phyloP scores from a whole-genome alignment of 352 stramenopile species.

The Phytophthora ohioensis region DNA sequence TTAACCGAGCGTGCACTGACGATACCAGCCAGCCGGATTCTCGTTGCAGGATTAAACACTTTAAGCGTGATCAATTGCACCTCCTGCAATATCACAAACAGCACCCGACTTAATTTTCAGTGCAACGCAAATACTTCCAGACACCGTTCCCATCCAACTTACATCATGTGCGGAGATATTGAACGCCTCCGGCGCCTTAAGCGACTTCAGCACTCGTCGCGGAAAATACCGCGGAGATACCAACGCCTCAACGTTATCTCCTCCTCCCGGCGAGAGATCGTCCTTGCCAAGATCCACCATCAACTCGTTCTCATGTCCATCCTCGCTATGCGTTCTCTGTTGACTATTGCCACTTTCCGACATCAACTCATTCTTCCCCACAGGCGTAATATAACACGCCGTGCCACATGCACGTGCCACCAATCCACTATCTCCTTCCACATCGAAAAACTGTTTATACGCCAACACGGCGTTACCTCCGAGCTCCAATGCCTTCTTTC shows the following conservation, averaged over 20 bases:
- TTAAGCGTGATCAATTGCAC: conserved; percentile 96
- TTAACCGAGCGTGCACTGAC: conserved; percentile 91
- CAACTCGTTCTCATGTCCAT: conserved; percentile 44
- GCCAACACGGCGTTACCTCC: conserved; percentile 98
- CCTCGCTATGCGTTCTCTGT: conserved; percentile 47
- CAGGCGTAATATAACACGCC: conserved; percentile 77
- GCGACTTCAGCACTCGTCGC: conserved; percentile 57
- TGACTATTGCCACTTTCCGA: conserved; percentile 26
- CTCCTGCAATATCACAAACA: conserved; percentile 60
- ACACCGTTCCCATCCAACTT: conserved; percentile 18
- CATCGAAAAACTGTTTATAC: conserved; percentile 99
- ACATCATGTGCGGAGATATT: conserved; percentile 84
- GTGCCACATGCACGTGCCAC: conserved; percentile 97
- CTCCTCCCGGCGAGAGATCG: conserved; percentile 25
- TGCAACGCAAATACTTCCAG: not conserved
- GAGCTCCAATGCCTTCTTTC: conserved; percentile 97
- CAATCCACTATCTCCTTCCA: conserved; percentile 98
- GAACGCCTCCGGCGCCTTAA: conserved; percentile 67
- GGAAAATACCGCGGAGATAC: conserved; percentile 64
- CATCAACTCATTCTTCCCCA: conserved; percentile 60
- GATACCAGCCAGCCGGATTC: conserved; percentile 84
- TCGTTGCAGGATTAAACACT: conserved; percentile 87
- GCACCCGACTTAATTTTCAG: conserved; percentile 7
- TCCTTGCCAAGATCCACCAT: conserved; percentile 46
- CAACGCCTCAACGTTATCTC: conserved; percentile 46